These are phyloP conservation scores for Gaeumannomyces sp. DNA, from an alignment of 2,329 filamentous ascomycete genomes.

Conservation along the genomic window DNA sequence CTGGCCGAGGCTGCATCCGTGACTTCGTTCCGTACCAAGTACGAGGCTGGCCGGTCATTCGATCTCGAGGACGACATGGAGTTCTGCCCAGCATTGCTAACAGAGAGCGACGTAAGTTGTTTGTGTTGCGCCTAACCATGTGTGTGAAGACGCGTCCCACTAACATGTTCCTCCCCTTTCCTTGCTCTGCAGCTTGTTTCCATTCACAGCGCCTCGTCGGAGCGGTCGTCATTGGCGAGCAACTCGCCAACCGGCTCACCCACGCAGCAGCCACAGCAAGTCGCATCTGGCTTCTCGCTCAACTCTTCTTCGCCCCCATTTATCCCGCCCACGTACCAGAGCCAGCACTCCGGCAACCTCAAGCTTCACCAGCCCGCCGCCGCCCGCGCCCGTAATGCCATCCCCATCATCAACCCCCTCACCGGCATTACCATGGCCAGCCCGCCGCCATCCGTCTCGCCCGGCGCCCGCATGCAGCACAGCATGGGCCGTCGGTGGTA, in stretches of 20 bases:
- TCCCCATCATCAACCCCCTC: slow-evolving; percentile 93
- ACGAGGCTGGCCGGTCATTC: slow-evolving; percentile 88
- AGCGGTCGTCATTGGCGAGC: slow-evolving; percentile 90
- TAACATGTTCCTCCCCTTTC: slow-evolving; percentile 15
- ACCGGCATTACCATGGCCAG: slow-evolving; percentile 85
- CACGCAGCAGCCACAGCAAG: slow-evolving; percentile 67
- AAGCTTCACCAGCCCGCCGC: slow-evolving; percentile 90
- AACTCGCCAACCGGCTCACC: slow-evolving; percentile 90
- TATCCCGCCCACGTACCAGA: slow-evolving; percentile 59
- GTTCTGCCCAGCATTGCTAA: slow-evolving; percentile 88
- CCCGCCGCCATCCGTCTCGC: slow-evolving; percentile 65
- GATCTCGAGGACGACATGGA: slow-evolving; percentile 94
- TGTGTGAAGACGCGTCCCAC: slow-evolving; percentile 11
- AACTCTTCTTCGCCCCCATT: slow-evolving; percentile 62
- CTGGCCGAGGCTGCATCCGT: slow-evolving; percentile 71
- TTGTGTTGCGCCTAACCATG: background rate
- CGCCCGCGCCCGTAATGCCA: slow-evolving; percentile 86
- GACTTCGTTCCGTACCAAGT: slow-evolving; percentile 74
- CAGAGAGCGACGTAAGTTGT: slow-evolving; percentile 79
- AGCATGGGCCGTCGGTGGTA: slow-evolving; percentile 50
- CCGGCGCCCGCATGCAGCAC: slow-evolving; percentile 52
- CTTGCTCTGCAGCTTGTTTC: slow-evolving; percentile 65
- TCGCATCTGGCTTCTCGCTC: slow-evolving; percentile 70
- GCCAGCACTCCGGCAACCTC: slow-evolving; percentile 52
- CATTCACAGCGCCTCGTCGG: slow-evolving; percentile 82